Evolutionary conservation across 2,329 filamentous ascomycete species (phyloP), one percentile per base, ranked within the genome.

Genomic region (Zasmidium citrigriseum): DNA sequence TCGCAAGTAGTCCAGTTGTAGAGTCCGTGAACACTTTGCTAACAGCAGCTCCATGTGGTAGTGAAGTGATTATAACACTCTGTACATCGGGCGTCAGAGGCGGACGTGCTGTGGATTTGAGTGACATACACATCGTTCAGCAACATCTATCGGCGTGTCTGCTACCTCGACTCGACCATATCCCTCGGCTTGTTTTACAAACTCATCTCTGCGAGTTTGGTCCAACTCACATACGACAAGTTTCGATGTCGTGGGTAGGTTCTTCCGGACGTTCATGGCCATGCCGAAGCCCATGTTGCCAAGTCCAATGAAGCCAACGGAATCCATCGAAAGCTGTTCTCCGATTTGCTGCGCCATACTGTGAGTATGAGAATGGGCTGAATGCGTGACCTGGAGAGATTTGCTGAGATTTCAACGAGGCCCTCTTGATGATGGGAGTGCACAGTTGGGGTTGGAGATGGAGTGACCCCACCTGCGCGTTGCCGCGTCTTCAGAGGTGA

Each of bases 251-350:
- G 62, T 24, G 20, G 65, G 62, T 45, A 77, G 69, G 22, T 75
- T 74, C 66, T 72, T 69, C 2, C 75, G 71, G 0, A 77, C 67
- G 56, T 77, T 77, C 14, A 73, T 64, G 23, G 75, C 75, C 76
- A 77, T 77, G 25, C 74, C 73, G 47, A 73, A 77, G 50, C 75
- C 75, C 75, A 78, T 77, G 29, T 76, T 73, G 5, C 75, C 76
- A 1, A 77, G 67, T 54, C 75, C 75, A 24, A 58, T 52, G 38
- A 55, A 55, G 7, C 27, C 27, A 29, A n/a, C n/a, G n/a, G n/a
- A n/a, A n/a, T n/a, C n/a, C n/a, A n/a, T n/a, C n/a, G n/a, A n/a
- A n/a, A n/a, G n/a, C n/a, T n/a, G n/a, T n/a, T n/a, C n/a, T n/a
- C n/a, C n/a, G n/a, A n/a, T n/a, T n/a, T n/a, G n/a, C n/a, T n/a